Conservation (phyloP, 768 basidiomycete species). For the Lepiota venenata region DNA sequence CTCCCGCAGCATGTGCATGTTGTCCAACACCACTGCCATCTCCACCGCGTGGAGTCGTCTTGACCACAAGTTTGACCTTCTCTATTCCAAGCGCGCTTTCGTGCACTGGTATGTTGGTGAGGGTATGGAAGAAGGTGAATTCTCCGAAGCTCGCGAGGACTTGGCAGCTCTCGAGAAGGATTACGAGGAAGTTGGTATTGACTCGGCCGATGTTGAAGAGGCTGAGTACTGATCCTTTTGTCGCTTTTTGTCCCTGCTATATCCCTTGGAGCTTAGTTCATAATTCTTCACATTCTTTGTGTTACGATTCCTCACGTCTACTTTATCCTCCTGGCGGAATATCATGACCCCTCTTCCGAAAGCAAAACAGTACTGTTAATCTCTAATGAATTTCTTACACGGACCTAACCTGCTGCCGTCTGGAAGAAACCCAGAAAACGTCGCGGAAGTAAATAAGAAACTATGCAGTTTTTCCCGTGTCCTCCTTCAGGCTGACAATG, state of each 20-base stretch:
- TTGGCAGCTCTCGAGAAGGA: conserved; percentile 96
- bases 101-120: conserved; percentile 97
- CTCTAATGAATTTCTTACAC: conserved; percentile 3
- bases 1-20: conserved; percentile 94
- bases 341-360: conserved; percentile 18
- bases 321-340: conserved; percentile 25
- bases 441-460: background rate
- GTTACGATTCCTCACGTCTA: conserved; percentile 28
- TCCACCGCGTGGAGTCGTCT: conserved; percentile 90
- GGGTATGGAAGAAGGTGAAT: conserved; percentile 99
- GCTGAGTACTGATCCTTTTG: conserved; percentile 47
- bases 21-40: conserved; percentile 93
- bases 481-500: conserved; percentile 94
- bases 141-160: conserved; percentile 97
- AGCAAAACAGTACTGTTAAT: background rate
- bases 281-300: conserved; percentile 18
- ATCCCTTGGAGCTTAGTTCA: conserved; percentile 11
- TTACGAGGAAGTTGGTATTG: conserved; percentile 85
- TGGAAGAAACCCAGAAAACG: background rate
- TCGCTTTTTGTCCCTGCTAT: conserved; percentile 13
- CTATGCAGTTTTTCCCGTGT: conserved; percentile 65
- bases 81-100: conserved; percentile 95
- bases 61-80: conserved; percentile 97
- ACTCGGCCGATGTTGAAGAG: conserved; percentile 73
- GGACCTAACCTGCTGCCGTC: background rate